Evolutionary conservation across 257 asterid species (phyloP).

Genomic region (Solanum gracilifrons): DNA sequence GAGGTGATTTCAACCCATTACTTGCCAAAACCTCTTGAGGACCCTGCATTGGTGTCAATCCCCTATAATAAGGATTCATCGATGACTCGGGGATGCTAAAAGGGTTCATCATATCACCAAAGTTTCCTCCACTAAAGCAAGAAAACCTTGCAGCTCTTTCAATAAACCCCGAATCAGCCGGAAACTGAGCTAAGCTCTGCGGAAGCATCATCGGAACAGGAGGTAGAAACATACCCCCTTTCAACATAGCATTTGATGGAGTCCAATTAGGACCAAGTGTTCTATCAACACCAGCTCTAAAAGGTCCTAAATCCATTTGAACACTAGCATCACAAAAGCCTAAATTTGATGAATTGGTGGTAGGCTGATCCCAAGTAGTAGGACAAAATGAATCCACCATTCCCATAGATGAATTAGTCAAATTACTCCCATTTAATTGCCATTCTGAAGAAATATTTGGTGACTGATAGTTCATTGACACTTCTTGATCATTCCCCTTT

Average conservation of each 20-base stretch:
- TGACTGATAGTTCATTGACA: constrained; percentile 26
- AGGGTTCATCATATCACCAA: constrained; percentile 46
- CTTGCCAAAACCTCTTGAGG: constrained; percentile 29
- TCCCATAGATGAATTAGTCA: constrained; percentile 29
- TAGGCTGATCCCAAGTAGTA: constrained; percentile 50
- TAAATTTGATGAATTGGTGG: constrained; percentile 29
- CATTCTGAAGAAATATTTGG: constrained; percentile 45
- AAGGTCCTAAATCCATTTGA: constrained; percentile 16
- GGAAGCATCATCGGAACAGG: constrained; percentile 42
- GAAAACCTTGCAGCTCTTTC: constrained; percentile 91
- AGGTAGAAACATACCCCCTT: constrained; percentile 49
- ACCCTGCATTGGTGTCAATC: constrained; percentile 30
- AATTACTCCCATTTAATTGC: constrained; percentile 42
- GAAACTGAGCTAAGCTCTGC: constrained; percentile 60
- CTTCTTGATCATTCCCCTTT: constrained; percentile 28
- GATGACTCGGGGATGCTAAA: constrained; percentile 21
- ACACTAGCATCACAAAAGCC: constrained; percentile 42
- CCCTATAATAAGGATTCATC: constrained; percentile 25
- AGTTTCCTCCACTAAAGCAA: constrained; percentile 72
- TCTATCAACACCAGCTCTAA: constrained; percentile 18
- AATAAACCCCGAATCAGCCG: constrained; percentile 70
- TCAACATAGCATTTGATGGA: constrained; percentile 33
- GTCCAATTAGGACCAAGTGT: constrained; percentile 29
- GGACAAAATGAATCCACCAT: constrained; percentile 45
- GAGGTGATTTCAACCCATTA: constrained; percentile 16